These are phyloP conservation scores for Tarenaya hassleriana DNA, from an alignment of 345 rosid species.

Conservation along the genomic window DNA sequence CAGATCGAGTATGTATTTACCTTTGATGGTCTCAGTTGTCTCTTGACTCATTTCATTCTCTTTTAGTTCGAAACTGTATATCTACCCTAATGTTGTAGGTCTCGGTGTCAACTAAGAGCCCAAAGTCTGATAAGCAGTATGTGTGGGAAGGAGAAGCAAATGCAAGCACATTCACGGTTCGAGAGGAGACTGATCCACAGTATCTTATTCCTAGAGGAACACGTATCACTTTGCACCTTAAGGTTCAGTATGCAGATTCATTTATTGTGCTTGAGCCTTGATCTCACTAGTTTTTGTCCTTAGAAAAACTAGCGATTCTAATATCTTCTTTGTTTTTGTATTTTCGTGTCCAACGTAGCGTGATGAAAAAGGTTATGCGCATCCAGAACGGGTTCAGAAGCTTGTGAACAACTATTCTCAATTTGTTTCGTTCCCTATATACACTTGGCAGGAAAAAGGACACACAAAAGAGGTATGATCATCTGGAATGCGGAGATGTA, in stretches of 20 bases:
- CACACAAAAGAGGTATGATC: conserved; percentile 77
- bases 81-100: conserved; percentile 35
- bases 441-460: conserved; percentile 97
- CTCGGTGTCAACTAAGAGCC: conserved; percentile 83
- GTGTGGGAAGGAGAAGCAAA: conserved; percentile 95
- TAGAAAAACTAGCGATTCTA: conserved; percentile 19
- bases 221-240: conserved; percentile 73
- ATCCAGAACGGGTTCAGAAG: conserved; percentile 87
- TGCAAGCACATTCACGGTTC: conserved; percentile 71
- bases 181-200: conserved; percentile 86
- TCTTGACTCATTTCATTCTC: neutral
- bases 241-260: conserved; percentile 37
- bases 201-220: conserved; percentile 81
- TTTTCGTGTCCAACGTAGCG: conserved; percentile 33
- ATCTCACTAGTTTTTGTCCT: neutral
- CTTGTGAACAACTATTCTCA: conserved; percentile 96
- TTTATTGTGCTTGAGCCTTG: conserved; percentile 14
- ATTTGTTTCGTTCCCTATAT: conserved; percentile 97
- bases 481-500: neutral
- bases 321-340: conserved; percentile 4
- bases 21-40: neutral
- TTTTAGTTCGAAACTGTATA: neutral
- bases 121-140: conserved; percentile 86
- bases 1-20: conserved; percentile 54
- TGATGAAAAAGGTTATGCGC: conserved; percentile 84